Evolutionary conservation across 345 rosid species (phyloP), one percentile per base, ranked within the genome.

Genomic region (Hevea brasiliensis): DNA sequence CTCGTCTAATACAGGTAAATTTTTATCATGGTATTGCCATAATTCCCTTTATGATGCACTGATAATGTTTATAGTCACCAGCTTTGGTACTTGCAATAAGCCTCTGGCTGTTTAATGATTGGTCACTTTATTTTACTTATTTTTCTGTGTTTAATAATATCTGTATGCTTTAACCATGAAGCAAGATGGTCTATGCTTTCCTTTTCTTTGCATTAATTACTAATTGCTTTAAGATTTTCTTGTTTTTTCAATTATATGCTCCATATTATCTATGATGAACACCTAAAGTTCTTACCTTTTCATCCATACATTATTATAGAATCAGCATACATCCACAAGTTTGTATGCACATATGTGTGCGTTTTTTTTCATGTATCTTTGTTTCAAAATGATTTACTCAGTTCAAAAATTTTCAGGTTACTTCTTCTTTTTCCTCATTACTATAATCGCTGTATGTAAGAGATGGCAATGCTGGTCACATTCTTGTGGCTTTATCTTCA

Each of bases 401-500:
- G 20, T 45, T 58, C 27, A 42, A 24, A 60, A 23, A 24, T 56
- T 71, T 77, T 74, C 89, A 89, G 93, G 90, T 82, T 84, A 80
- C 79, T 77, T 80, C 51, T 53, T 86, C 66, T 87, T 85, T 75
- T 85, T 89, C 78, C 57, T 79, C 41, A 70, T 75, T 64, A 82
- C 87, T 50, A 64, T 78, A n/a, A 72, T 81, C 66, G 89, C 91
- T 74, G 75, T 83, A 48, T 86, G 88, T 79, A 71, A 81, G 27
- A 76, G 76, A 27, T 89, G 93, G 91, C 50, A 74, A 26, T 82
- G 87, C 83, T 89, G 91, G 91, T 84, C 86, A 6, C 78, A 80
- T 65, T 80, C 84, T 61, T 87, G 89, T 61, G 89, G 90, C 41
- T 89, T 89, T 79, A 79, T 89, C 72, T 79, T 83, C 74, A 87